Evolutionary conservation across 1,284 basidiomycete genomes (phyloP), one percentile per base, ranked within the genome.

Genomic region (Pisolithus thermaeus): DNA sequence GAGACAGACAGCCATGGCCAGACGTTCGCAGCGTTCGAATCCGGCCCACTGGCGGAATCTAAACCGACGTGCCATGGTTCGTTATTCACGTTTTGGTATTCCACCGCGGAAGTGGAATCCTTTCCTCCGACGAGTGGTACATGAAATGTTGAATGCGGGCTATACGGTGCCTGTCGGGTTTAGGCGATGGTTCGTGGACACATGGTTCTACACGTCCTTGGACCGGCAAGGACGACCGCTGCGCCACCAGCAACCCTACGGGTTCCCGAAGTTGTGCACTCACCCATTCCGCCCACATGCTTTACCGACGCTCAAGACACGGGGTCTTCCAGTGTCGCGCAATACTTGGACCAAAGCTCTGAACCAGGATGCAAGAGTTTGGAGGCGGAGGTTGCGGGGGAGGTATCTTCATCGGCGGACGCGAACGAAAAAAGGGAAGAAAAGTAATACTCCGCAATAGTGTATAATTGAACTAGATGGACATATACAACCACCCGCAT

Each of bases 111-210:
- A 66, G 8, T 73, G 69, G 69, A 71, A 71, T 44, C 67, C 68
- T 1, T 63, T 70, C 49, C 58, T 85, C 47, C 66, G 73, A 47
- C 70, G 74, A 48, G 60, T 87, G 40, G 71, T 67, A 16, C 60
- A 66, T 50, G 75, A 73, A 49, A 78, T 85, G 68, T 49, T 73
- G 3, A 56, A 61, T 3, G 63, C 67, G 35, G 80, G 80, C 6
- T 76, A 71, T 52, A 55, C 70, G 5, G 55, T 84, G 14, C 83
- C 83, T 0, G 47, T 67, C 16, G 75, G 71, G 2, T 72, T 78
- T 56, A 67, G 66, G 37, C 65, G 72, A 51, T 47, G 78, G 39
- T 72, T 81, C 48, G 60, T 79, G 37, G 74, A 75, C n/a, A 67
- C 61, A 23, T 59, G 58, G 60, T 18, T 58, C 36, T 54, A 58